These are phyloP conservation scores for Limnanthes douglasii DNA, from an alignment of 345 rosid species.

Conservation along the genomic window DNA sequence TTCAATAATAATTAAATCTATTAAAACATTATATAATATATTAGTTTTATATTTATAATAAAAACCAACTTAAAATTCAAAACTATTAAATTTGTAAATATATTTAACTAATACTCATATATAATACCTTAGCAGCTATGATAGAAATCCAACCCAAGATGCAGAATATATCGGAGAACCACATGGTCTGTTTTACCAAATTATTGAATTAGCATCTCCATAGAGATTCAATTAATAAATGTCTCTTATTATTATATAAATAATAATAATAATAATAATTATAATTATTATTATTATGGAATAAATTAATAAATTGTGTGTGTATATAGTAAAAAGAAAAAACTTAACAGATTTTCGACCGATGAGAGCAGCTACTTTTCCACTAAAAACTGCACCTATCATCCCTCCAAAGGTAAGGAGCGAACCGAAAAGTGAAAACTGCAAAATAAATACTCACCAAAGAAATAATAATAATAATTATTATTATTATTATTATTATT, in stretches of 20 bases:
- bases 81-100: slow-evolving; percentile 4
- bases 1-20: neutral
- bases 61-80: neutral
- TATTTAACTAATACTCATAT: neutral
- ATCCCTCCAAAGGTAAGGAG: slow-evolving; percentile 21
- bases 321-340: too few relatives aligned
- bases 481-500: too few relatives aligned
- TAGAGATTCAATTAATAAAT: too few relatives aligned
- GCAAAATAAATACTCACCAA: slow-evolving; percentile 2
- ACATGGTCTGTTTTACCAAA: slow-evolving; percentile 22
- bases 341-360: slow-evolving; percentile 27
- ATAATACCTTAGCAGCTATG: slow-evolving; percentile 21
- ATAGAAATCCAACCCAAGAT: slow-evolving; percentile 24
- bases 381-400: slow-evolving; percentile 22
- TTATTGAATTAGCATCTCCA: slow-evolving; percentile 7
- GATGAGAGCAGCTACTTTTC: slow-evolving; percentile 19
- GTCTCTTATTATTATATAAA: too few relatives aligned
- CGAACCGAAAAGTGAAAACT: slow-evolving; percentile 20
- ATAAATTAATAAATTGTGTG: too few relatives aligned
- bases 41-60: neutral
- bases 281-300: too few relatives aligned
- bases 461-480: too few relatives aligned
- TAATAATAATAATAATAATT: neutral
- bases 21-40: neutral
- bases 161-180: slow-evolving; percentile 19